A percentile compares a stretch with the other conserved stretches of the same genome.
These are phyloP conservation scores for Paradendryphiella salina DNA, from an alignment of 2,329 filamentous ascomycete species.

Conservation along the genomic window DNA sequence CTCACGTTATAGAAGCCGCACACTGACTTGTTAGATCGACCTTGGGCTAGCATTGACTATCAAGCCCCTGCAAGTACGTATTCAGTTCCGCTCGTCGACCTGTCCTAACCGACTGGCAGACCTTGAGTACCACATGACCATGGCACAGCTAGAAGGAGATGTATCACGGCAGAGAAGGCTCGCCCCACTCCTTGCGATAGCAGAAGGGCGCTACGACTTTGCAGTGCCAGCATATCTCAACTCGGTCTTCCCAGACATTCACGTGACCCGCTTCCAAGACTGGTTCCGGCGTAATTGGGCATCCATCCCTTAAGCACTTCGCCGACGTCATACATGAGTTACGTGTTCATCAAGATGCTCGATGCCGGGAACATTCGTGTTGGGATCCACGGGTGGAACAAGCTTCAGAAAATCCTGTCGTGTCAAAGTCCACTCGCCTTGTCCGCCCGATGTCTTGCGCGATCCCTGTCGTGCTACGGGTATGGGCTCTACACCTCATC, in stretches of 20 bases:
- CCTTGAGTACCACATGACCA: conserved; percentile 54
- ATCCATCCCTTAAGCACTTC: conserved; percentile 30
- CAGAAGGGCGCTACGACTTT: conserved; percentile 69
- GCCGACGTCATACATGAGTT: not conserved
- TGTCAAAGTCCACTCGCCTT: not conserved
- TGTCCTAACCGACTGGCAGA: conserved; percentile 24
- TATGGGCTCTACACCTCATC: not conserved
- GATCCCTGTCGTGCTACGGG: not conserved
- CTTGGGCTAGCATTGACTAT: conserved; percentile 45
- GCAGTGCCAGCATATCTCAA: conserved; percentile 62
- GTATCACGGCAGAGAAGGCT: conserved; percentile 49
- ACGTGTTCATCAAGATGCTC: not conserved
- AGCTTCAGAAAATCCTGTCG: not conserved
- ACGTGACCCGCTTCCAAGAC: conserved; percentile 41
- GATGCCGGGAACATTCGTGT: not conserved
- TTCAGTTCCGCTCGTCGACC: not conserved
- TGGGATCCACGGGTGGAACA: not conserved
- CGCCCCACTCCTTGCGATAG: conserved; percentile 67
- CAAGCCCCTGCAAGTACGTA: conserved; percentile 51
- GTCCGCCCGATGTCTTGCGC: not conserved
- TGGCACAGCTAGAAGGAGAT: conserved; percentile 43
- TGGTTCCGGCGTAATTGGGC: conserved; percentile 48
- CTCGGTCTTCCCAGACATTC: conserved; percentile 45
- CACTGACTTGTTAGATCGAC: conserved; percentile 32
- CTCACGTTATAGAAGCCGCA: not conserved